phyloP scores from a whole-genome alignment of 2,329 filamentous ascomycete genomes.

The Ilyonectria mors-panacis region DNA sequence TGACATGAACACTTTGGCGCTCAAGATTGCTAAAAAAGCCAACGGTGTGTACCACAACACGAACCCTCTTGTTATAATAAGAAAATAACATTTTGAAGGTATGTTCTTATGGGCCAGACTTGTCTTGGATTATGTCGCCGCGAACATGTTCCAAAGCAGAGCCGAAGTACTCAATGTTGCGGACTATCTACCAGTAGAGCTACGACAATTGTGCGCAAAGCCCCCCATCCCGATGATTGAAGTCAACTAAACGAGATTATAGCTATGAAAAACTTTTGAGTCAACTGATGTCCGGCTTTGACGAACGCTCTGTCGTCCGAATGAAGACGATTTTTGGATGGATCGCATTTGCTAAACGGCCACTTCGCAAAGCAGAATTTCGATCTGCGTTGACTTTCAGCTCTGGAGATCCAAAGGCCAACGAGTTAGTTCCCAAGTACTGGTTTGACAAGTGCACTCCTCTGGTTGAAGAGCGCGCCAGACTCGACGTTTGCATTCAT shows the following conservation, averaged over 20 bases:
- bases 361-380: slow-evolving; percentile 52
- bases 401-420: slow-evolving; percentile 20
- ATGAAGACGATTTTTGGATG: slow-evolving; percentile 52
- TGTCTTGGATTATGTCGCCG: background rate
- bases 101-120: slow-evolving; percentile 23
- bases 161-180: slow-evolving; percentile 42
- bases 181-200: slow-evolving; percentile 44
- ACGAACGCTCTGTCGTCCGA: slow-evolving; percentile 47
- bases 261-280: slow-evolving; percentile 52
- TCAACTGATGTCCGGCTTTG: slow-evolving; percentile 42
- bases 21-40: background rate
- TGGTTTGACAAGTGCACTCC: slow-evolving; percentile 43
- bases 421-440: slow-evolving; percentile 41
- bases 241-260: background rate
- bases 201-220: slow-evolving; percentile 12
- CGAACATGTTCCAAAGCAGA: slow-evolving; percentile 5
- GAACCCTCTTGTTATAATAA: background rate
- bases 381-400: slow-evolving; percentile 52
- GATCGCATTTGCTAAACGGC: slow-evolving; percentile 55
- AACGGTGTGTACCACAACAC: slow-evolving; percentile 4
- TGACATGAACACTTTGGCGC: background rate
- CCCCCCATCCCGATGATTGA: background rate
- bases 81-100: background rate
- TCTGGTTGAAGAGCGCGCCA: slow-evolving; percentile 23
- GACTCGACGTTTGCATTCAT: background rate